A percentile compares a stretch with the other conserved stretches of the same genome.
Evolutionary conservation across 495 filamentous ascomycete species (phyloP).

Genomic region (Geopyxis carbonaria): DNA sequence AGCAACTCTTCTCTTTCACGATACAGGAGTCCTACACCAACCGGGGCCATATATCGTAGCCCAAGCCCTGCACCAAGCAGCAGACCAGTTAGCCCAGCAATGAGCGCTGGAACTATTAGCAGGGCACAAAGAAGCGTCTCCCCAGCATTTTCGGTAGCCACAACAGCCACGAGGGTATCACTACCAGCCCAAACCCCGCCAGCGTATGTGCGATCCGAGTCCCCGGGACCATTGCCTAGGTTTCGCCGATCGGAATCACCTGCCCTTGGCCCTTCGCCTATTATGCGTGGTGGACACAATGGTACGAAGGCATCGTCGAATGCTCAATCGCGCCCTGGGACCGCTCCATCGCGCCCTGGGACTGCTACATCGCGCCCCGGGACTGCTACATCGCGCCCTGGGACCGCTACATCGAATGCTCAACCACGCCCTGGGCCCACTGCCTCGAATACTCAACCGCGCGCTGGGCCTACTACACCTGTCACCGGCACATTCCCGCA

Average conservation of each 20-base stretch:
- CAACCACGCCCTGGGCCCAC: too few relatives aligned
- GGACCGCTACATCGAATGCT: too few relatives aligned
- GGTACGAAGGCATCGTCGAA: conserved; percentile 7
- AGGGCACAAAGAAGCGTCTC: not conserved
- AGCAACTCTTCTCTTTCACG: conserved; percentile 6
- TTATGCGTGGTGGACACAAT: conserved; percentile 21
- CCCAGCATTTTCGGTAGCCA: not conserved
- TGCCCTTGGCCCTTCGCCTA: conserved; percentile 7
- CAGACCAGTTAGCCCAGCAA: not conserved
- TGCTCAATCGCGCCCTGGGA: conserved; percentile 5
- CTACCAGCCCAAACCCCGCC: not conserved
- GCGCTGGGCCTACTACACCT: conserved; percentile 15
- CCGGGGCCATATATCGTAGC: conserved; percentile 7
- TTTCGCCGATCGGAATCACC: not conserved
- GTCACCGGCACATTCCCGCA: conserved; percentile 1
- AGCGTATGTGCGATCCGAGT: not conserved
- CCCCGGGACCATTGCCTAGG: too few relatives aligned
- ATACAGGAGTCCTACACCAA: conserved; percentile 14
- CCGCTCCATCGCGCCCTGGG: too few relatives aligned
- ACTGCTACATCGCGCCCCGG: too few relatives aligned
- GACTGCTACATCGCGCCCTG: too few relatives aligned
- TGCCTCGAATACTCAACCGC: too few relatives aligned
- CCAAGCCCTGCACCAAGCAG: conserved; percentile 11
- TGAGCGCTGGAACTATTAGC: not conserved
- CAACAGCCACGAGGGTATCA: not conserved